Conservation (phyloP, 148 eudicot genomes). For the Rhododendron simsii region DNA sequence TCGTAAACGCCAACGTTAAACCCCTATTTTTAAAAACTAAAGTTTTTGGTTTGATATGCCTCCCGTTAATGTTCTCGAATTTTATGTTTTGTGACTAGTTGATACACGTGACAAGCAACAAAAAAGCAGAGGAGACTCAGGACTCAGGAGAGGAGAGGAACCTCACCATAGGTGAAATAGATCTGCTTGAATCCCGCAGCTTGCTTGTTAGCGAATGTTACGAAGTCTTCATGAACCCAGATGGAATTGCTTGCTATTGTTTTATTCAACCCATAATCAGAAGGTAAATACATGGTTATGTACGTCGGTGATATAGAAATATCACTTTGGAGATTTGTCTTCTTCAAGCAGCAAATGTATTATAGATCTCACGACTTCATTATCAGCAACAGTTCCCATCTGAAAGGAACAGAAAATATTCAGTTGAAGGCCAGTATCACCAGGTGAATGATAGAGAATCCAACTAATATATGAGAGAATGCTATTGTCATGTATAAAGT, state of each 20-base stretch:
- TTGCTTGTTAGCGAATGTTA: neutral
- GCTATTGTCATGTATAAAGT: neutral
- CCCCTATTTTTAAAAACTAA: neutral
- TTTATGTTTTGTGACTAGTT: neutral
- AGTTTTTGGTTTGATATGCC: neutral
- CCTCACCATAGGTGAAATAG: neutral
- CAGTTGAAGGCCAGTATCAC: neutral
- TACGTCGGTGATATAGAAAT: no score
- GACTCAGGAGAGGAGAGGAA: neutral
- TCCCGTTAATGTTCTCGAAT: neutral
- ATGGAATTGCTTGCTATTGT: neutral
- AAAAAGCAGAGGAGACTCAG: neutral
- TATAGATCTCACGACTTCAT: conserved; percentile 80
- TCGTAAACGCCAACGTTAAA: neutral
- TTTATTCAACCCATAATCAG: neutral
- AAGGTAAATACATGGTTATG: neutral
- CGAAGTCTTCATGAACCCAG: neutral
- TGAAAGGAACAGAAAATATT: conserved; percentile 7
- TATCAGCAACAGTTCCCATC: conserved; percentile 36
- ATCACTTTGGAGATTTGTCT: conserved; percentile 40
- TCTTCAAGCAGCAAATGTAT: conserved; percentile 80
- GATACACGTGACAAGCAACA: neutral
- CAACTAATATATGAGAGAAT: neutral
- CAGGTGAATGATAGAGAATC: neutral
- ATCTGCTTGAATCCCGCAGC: neutral